Conservation (phyloP, 2,329 filamentous ascomycete species). For the Fusarium sulawesiense region DNA sequence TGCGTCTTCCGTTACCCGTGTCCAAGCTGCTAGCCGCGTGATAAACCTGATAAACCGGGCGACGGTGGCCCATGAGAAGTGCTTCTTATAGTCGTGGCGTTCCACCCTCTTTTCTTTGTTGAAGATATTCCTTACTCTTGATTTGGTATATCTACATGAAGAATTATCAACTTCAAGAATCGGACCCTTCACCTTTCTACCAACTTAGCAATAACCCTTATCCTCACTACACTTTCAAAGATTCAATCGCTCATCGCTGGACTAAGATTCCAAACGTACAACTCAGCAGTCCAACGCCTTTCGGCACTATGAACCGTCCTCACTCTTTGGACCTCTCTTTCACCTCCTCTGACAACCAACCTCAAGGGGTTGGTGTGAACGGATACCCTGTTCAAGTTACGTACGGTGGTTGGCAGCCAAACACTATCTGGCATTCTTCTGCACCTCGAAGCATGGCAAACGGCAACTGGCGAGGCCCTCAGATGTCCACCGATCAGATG, state of each 20-base stretch:
- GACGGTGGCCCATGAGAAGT: neutral
- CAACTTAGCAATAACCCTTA: constrained; percentile 1
- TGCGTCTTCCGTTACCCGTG: constrained; percentile 36
- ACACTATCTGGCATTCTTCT: constrained; percentile 12
- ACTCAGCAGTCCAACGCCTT: neutral
- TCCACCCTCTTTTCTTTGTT: constrained; percentile 3
- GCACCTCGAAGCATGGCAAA: constrained; percentile 39
- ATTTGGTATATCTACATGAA: neutral
- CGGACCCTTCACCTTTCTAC: neutral
- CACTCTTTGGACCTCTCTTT: constrained; percentile 13
- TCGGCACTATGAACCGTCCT: neutral
- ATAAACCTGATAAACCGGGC: neutral
- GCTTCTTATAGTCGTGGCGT: constrained; percentile 12
- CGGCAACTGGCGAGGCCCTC: constrained; percentile 39
- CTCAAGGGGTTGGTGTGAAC: neutral
- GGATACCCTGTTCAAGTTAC: constrained; percentile 11
- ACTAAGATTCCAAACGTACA: neutral
- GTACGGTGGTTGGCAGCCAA: constrained; percentile 32
- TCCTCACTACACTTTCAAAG: constrained; percentile 4
- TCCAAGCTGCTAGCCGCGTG: constrained; percentile 24
- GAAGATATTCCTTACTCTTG: neutral
- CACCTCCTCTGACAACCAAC: constrained; percentile 10
- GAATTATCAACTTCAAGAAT: constrained; percentile 2
- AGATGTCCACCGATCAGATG: constrained; percentile 8
- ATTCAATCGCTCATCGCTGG: constrained; percentile 1